phyloP scores from a whole-genome alignment of 805 yeast genomes.

The Candida sakaeoensis region DNA sequence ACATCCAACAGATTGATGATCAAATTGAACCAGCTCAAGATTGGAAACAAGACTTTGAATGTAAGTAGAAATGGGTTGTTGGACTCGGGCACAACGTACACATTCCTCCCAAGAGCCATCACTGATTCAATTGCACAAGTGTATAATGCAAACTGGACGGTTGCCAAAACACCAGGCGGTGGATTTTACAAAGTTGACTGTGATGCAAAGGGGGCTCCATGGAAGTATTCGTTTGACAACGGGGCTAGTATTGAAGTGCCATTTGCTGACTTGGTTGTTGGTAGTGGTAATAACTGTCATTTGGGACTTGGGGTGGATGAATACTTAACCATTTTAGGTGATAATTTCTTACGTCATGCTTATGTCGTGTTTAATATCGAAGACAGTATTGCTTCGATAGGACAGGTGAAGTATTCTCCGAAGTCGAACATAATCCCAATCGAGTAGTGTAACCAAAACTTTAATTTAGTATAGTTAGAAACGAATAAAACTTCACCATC shows the following conservation, averaged over 20 bases:
- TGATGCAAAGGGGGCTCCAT: not conserved
- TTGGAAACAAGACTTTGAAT: constrained; percentile 15
- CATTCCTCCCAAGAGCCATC: constrained; percentile 41
- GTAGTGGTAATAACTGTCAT: constrained; percentile 17
- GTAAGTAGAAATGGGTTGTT: constrained; percentile 22
- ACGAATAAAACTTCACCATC: too few relatives aligned
- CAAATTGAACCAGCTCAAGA: constrained; percentile 37
- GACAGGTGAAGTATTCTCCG: constrained; percentile 23
- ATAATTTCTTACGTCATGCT: constrained; percentile 58
- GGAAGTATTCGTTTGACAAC: not conserved
- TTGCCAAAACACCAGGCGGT: not conserved
- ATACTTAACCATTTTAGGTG: constrained; percentile 46
- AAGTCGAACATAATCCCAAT: constrained; percentile 14
- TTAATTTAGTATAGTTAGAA: too few relatives aligned
- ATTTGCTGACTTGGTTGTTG: constrained; percentile 18
- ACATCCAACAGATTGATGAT: constrained; percentile 29
- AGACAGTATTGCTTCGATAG: constrained; percentile 52
- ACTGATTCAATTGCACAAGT: not conserved
- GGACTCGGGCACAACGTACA: constrained; percentile 34
- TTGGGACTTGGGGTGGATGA: constrained; percentile 17
- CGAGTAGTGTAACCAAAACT: not conserved
- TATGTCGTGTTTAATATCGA: constrained; percentile 68
- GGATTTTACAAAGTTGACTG: constrained; percentile 6
- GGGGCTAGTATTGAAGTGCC: constrained; percentile 45
- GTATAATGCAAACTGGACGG: not conserved